Evolutionary conservation across 2,329 filamentous ascomycete species (phyloP).

Genomic region (Kalaharituber pfeilii): DNA sequence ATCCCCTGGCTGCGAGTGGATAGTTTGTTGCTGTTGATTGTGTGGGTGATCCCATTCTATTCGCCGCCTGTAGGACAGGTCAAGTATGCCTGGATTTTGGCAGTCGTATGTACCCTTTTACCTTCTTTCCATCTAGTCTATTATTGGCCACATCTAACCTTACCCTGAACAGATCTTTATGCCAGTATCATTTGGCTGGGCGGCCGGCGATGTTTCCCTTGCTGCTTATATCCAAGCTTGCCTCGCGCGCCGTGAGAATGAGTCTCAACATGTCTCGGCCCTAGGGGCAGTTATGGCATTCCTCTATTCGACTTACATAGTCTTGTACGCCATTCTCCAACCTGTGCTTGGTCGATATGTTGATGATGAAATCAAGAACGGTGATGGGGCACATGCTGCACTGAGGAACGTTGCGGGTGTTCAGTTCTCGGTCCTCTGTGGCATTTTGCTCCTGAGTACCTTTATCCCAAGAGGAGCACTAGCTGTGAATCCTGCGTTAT

Average conservation of each 20-base stretch:
- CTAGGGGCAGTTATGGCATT: conserved; percentile 35
- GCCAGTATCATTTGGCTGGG: conserved; percentile 35
- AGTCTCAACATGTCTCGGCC: conserved; percentile 31
- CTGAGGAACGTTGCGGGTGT: conserved; percentile 32
- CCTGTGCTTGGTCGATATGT: conserved; percentile 33
- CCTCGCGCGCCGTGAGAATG: conserved; percentile 31
- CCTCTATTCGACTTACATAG: conserved; percentile 35
- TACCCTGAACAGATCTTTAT: conserved; percentile 28
- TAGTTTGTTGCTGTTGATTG: conserved; percentile 31
- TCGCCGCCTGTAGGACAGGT: neutral
- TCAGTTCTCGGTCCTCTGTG: conserved; percentile 32
- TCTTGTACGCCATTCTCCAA: conserved; percentile 32
- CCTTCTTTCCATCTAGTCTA: too few species aligned
- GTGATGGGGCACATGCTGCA: conserved; percentile 29
- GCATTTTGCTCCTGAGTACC: conserved; percentile 30
- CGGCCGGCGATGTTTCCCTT: conserved; percentile 35
- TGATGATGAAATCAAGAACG: conserved; percentile 23
- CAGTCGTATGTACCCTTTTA: neutral
- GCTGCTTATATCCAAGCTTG: conserved; percentile 36
- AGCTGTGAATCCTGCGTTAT: conserved; percentile 31
- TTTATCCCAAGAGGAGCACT: conserved; percentile 33
- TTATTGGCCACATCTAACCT: conserved; percentile 2
- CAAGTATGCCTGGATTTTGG: neutral
- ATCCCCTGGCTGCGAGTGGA: conserved; percentile 36
- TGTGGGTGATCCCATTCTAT: conserved; percentile 24